Percentiles rank a stretch among this genome's conserved stretches.
phyloP scores from a whole-genome alignment of 192 early-diverging fungal genomes.

The Coemansia javaensis region DNA sequence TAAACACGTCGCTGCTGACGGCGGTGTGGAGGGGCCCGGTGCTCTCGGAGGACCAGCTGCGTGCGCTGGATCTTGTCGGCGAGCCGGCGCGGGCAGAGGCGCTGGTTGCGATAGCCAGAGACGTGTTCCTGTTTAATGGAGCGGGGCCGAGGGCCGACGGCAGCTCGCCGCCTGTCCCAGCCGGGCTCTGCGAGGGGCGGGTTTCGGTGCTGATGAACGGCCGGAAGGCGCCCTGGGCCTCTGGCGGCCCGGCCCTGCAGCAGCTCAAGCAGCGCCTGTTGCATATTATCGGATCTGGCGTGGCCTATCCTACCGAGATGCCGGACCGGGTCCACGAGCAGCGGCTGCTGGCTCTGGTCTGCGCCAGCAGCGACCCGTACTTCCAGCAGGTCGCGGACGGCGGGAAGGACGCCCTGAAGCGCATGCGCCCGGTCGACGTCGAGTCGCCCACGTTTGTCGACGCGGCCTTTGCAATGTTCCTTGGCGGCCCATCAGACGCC shows the following conservation, averaged over 20 bases:
- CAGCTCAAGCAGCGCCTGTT: slow-evolving; percentile 16
- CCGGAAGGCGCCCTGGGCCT: slow-evolving; percentile 68
- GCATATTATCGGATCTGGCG: slow-evolving; percentile 26
- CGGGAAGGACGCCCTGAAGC: slow-evolving; percentile 77
- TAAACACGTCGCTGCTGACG: slow-evolving; percentile 64
- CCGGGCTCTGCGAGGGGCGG: slow-evolving; percentile 11
- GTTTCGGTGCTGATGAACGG: slow-evolving; percentile 57
- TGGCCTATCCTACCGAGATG: slow-evolving; percentile 44
- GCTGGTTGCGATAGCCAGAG: slow-evolving; percentile 10
- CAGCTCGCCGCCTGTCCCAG: neutral
- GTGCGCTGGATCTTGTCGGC: slow-evolving; percentile 1
- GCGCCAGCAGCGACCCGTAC: slow-evolving; percentile 60
- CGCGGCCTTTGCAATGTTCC: slow-evolving; percentile 57
- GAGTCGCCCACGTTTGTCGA: slow-evolving; percentile 60
- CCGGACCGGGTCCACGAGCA: slow-evolving; percentile 46
- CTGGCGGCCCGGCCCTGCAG: slow-evolving; percentile 30
- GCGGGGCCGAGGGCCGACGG: neutral
- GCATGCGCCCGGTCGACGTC: slow-evolving; percentile 61
- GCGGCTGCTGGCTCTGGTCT: slow-evolving; percentile 40
- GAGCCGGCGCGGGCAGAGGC: neutral
- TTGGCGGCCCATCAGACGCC: slow-evolving; percentile 44
- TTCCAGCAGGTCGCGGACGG: slow-evolving; percentile 58
- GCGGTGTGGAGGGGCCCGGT: slow-evolving; percentile 41
- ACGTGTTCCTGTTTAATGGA: slow-evolving; percentile 21
- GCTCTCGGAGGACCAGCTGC: slow-evolving; percentile 18